A percentile compares a stretch with the other conserved stretches of the same genome.
Conservation (phyloP, 2,329 filamentous ascomycete species). For the Emergomyces pasteurianus region DNA sequence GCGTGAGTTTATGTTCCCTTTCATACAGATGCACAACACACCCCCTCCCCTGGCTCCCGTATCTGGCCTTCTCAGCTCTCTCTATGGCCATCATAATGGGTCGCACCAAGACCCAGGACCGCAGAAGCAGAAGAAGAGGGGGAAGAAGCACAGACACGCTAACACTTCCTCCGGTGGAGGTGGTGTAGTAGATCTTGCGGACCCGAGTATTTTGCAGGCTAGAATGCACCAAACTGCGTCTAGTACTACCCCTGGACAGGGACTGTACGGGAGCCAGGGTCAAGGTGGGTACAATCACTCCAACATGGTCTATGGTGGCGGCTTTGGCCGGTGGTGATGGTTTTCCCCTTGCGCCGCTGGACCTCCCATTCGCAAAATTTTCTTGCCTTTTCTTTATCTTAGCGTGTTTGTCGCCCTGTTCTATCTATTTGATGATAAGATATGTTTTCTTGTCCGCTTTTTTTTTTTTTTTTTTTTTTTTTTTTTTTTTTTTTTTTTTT, state of each 20-base stretch:
- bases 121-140: conserved; percentile 99
- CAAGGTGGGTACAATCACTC: conserved; percentile 82
- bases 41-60: conserved; percentile 83
- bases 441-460: background rate
- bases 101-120: conserved; percentile 76
- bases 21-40: conserved; percentile 75
- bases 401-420: conserved; percentile 4
- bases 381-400: conserved; percentile 8
- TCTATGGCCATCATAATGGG: conserved; percentile 78
- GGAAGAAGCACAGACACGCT: conserved; percentile 99
- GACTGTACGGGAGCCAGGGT: conserved; percentile 75
- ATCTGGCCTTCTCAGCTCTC: conserved; percentile 80
- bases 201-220: conserved; percentile 98
- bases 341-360: conserved; percentile 12
- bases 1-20: conserved; percentile 97
- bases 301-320: conserved; percentile 68
- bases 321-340: conserved; percentile 55
- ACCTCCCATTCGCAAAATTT: conserved; percentile 9
- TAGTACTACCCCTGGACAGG: conserved; percentile 62
- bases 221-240: conserved; percentile 85
- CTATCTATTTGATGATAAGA: conserved; percentile 1
- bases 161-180: conserved; percentile 99
- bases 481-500: background rate
- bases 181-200: conserved; percentile 98
- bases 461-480: background rate